Evolutionary conservation across 495 filamentous ascomycete species (phyloP).

Genomic region (Cairneyella variabilis): DNA sequence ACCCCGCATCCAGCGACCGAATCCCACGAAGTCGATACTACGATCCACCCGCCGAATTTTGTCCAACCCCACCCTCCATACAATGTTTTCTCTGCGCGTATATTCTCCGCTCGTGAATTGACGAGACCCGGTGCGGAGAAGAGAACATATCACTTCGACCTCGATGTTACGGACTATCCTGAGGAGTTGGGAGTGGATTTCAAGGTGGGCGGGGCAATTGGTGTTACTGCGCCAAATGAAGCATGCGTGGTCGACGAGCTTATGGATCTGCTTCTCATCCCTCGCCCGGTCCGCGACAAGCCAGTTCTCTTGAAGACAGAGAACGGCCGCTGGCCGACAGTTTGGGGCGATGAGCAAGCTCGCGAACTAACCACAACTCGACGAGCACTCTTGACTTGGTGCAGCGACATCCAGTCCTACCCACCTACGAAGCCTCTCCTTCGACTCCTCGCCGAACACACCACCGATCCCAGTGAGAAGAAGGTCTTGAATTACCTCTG

Average conservation of each 20-base stretch:
- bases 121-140: conserved; percentile 93
- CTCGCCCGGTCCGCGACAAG: conserved; percentile 74
- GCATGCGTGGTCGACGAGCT: conserved; percentile 74
- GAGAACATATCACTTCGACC: conserved; percentile 93
- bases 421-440: conserved; percentile 86
- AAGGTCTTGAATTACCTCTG: conserved; percentile 82
- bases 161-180: conserved; percentile 95
- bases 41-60: conserved; percentile 74
- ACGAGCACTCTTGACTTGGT: conserved; percentile 90
- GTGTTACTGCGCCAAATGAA: conserved; percentile 85
- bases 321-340: conserved; percentile 89
- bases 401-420: conserved; percentile 87
- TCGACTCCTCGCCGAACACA: conserved; percentile 82
- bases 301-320: conserved; percentile 72
- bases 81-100: conserved; percentile 79
- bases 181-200: conserved; percentile 85
- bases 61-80: conserved; percentile 96
- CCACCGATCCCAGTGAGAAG: conserved; percentile 74
- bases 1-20: conserved; percentile 33
- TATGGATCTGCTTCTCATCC: conserved; percentile 73
- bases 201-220: conserved; percentile 93
- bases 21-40: conserved; percentile 32
- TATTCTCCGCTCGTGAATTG: conserved; percentile 78
- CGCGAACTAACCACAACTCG: conserved; percentile 83
- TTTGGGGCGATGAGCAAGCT: conserved; percentile 91